phyloP scores from a whole-genome alignment of 139 green algal genomes.

The Chlorella sp. region DNA sequence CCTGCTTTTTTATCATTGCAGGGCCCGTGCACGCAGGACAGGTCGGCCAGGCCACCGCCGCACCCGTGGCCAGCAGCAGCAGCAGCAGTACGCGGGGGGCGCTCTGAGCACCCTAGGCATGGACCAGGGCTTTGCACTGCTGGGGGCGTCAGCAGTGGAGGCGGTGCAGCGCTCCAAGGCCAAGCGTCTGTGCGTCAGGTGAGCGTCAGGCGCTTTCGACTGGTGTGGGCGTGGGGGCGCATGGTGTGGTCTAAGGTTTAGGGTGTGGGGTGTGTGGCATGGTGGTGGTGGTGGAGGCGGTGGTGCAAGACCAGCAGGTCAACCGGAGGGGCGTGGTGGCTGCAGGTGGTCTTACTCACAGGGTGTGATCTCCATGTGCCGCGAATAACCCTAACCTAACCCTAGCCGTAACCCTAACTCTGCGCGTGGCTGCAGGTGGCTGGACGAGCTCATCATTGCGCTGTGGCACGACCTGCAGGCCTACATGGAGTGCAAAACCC shows the following conservation, averaged over 20 bases:
- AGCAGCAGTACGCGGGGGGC: background rate
- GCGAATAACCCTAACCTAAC: no score
- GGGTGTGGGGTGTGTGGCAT: background rate
- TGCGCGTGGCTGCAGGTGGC: slow-evolving; percentile 10
- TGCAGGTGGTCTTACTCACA: background rate
- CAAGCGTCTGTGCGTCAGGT: slow-evolving; percentile 1
- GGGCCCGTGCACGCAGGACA: background rate
- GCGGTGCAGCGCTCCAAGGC: background rate
- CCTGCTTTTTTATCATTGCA: background rate
- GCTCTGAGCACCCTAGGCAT: background rate
- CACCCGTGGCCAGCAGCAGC: background rate
- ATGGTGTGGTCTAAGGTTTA: background rate
- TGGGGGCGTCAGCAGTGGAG: background rate
- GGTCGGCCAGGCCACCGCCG: background rate
- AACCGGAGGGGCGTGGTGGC: background rate
- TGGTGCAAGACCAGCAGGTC: background rate
- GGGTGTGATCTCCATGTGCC: no score
- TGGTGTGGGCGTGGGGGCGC: background rate
- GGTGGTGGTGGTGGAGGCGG: background rate
- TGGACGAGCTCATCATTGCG: slow-evolving; percentile 40
- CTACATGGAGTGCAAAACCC: slow-evolving; percentile 39
- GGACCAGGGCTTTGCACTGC: background rate
- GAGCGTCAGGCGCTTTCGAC: background rate
- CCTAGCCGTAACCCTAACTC: background rate
- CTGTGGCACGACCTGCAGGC: slow-evolving; percentile 44